A percentile compares a stretch with the other conserved stretches of the same genome.
Conservation (phyloP, 345 rosid genomes). For the Alliaria petiolata region DNA sequence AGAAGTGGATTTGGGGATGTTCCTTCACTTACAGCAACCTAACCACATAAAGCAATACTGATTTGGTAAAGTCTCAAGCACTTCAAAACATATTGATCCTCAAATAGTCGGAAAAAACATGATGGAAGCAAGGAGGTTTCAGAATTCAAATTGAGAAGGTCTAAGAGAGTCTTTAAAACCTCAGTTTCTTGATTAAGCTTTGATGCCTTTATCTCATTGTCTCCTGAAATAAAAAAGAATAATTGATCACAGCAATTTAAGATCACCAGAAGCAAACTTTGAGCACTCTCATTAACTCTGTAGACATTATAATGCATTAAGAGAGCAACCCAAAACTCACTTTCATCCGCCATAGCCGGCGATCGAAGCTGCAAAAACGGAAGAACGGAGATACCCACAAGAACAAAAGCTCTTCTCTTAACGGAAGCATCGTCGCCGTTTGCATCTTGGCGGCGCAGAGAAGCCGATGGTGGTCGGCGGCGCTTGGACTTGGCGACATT, state of each 20-base stretch:
- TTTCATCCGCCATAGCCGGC: constrained; percentile 21
- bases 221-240: constrained; percentile 43
- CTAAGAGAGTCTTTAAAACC: constrained; percentile 37
- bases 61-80: constrained; percentile 11
- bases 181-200: constrained; percentile 40
- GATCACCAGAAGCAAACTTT: neutral
- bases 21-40: constrained; percentile 42
- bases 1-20: constrained; percentile 53
- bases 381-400: constrained; percentile 66
- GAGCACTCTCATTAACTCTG: no score
- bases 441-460: constrained; percentile 38
- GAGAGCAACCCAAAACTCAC: neutral
- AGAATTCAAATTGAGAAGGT: constrained; percentile 25
- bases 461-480: constrained; percentile 32
- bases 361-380: constrained; percentile 51
- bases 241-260: constrained; percentile 7
- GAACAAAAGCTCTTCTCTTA: constrained; percentile 51
- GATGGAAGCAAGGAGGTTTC: neutral
- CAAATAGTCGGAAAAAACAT: no score
- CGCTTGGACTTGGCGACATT: constrained; percentile 39
- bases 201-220: constrained; percentile 31
- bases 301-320: no score
- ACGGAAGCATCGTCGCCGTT: constrained; percentile 27
- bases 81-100: neutral
- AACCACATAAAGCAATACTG: constrained; percentile 22